These are phyloP conservation scores for Rhodotorula kratochvilovae DNA, from an alignment of 768 basidiomycete species.

Conservation along the genomic window DNA sequence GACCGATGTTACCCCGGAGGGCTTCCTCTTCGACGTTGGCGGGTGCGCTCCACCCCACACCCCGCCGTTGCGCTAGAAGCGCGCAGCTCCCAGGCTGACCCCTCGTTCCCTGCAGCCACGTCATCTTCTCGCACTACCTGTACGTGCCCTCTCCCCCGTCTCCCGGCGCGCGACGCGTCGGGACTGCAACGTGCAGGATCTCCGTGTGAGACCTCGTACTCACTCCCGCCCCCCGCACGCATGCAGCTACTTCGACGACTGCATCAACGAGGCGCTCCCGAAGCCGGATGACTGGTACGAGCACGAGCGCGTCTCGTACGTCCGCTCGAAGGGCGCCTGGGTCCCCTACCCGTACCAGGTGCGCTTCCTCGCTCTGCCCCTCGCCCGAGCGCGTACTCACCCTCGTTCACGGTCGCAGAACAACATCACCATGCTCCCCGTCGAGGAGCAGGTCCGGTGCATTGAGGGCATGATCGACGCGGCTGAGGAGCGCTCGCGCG, in stretches of 20 bases:
- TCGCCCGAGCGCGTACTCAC: background rate
- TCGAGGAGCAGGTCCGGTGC: slow-evolving; percentile 47
- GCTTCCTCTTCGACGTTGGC: slow-evolving; percentile 50
- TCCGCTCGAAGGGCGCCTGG: slow-evolving; percentile 47
- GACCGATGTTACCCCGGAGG: slow-evolving; percentile 48
- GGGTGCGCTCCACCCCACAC: too few species aligned
- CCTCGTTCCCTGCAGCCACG: slow-evolving; percentile 44
- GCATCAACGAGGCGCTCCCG: slow-evolving; percentile 48
- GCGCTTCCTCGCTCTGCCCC: background rate
- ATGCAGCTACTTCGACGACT: slow-evolving; percentile 48
- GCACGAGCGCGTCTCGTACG: slow-evolving; percentile 50
- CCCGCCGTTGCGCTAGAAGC: background rate
- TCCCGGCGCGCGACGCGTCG: background rate
- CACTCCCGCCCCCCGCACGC: background rate
- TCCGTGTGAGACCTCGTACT: background rate
- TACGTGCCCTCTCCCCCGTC: background rate
- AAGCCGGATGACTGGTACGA: slow-evolving; percentile 49
- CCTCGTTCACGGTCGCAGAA: slow-evolving; percentile 44
- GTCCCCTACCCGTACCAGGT: slow-evolving; percentile 47
- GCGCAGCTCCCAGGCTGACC: background rate
- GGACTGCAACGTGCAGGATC: background rate
- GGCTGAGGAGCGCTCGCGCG: slow-evolving; percentile 45
- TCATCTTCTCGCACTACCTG: slow-evolving; percentile 51
- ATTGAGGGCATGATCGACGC: slow-evolving; percentile 50
- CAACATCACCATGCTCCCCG: slow-evolving; percentile 49